These are phyloP conservation scores for Aschersonia sp. DNA, from an alignment of 2,329 filamentous ascomycete species.

Conservation along the genomic window DNA sequence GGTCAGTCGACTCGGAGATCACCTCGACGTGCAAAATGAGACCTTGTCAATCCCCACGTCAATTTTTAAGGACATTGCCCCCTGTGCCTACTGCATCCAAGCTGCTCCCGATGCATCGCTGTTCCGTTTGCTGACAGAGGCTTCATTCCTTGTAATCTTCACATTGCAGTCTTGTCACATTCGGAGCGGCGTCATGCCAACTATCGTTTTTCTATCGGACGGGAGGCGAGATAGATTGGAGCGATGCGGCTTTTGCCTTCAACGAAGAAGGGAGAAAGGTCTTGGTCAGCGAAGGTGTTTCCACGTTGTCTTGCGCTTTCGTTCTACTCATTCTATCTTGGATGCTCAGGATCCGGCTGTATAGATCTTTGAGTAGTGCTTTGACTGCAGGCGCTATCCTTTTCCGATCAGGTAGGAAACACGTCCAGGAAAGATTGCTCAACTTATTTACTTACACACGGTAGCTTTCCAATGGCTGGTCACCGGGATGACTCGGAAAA, in stretches of 20 bases:
- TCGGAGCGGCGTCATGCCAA: slow-evolving; percentile 15
- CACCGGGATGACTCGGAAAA: background rate
- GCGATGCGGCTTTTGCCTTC: slow-evolving; percentile 15
- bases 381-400: slow-evolving; percentile 8
- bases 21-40: too few relatives aligned
- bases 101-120: background rate
- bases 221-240: slow-evolving; percentile 17
- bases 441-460: background rate
- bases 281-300: slow-evolving; percentile 14
- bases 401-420: slow-evolving; percentile 10
- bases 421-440: background rate
- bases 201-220: slow-evolving; percentile 17
- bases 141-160: too few relatives aligned
- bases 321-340: slow-evolving; percentile 11
- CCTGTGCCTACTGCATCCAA: slow-evolving; percentile 1
- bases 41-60: background rate
- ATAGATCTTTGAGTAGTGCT: slow-evolving; percentile 10
- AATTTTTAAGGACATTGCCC: background rate
- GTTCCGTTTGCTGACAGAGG: background rate
- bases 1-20: slow-evolving; percentile 9
- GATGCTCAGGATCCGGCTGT: slow-evolving; percentile 10
- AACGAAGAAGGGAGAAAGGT: slow-evolving; percentile 17
- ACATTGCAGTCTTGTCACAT: slow-evolving; percentile 10
- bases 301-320: slow-evolving; percentile 10
- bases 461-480: slow-evolving; percentile 2